These are phyloP conservation scores for Elsinoe batatas DNA, from an alignment of 2,329 filamentous ascomycete genomes.

Conservation along the genomic window DNA sequence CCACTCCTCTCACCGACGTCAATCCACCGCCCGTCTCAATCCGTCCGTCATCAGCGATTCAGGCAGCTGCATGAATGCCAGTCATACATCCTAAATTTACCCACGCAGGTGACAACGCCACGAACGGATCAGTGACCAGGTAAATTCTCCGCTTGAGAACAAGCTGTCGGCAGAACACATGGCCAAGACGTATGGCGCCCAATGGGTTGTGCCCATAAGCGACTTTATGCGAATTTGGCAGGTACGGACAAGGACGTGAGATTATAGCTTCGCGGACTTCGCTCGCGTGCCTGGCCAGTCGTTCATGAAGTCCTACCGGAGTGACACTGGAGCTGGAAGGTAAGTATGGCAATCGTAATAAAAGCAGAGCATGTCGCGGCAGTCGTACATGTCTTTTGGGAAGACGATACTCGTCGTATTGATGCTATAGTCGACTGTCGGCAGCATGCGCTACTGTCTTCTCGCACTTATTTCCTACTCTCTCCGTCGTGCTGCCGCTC, in stretches of 20 bases:
- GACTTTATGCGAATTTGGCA: background rate
- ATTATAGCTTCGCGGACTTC: background rate
- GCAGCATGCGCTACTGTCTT: background rate
- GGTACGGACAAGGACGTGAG: background rate
- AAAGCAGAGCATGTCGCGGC: too few species aligned
- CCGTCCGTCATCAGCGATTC: background rate
- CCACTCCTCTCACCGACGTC: too few species aligned
- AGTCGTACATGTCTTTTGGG: too few species aligned
- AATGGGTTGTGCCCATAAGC: background rate
- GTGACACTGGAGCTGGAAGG: background rate
- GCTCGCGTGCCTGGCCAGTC: background rate
- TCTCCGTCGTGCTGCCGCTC: background rate
- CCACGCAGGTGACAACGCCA: too few species aligned
- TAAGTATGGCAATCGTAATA: background rate
- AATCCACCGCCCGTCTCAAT: too few species aligned
- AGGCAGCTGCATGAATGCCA: background rate
- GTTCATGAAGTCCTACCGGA: background rate
- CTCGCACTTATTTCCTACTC: background rate
- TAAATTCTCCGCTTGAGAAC: background rate
- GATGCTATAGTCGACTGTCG: too few species aligned
- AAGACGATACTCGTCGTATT: too few species aligned
- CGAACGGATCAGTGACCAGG: background rate
- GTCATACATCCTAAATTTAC: background rate
- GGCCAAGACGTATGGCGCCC: background rate
- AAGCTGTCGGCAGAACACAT: background rate